Percentiles rank a stretch among this genome's conserved stretches.
phyloP scores from a whole-genome alignment of 441 rosid species.

The Brassica balearica region DNA sequence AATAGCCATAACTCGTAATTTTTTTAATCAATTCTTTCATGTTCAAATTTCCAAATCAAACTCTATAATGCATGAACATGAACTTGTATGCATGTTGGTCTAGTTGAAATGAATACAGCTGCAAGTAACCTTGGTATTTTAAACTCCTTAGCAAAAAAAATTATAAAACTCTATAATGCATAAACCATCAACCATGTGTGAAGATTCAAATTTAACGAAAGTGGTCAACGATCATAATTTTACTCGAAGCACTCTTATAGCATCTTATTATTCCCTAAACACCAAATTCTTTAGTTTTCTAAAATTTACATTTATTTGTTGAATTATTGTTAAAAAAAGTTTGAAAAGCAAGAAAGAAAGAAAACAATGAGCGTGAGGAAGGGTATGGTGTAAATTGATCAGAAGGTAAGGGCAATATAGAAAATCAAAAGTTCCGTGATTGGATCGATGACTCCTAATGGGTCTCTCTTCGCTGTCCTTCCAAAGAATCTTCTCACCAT shows the following conservation, averaged over 20 bases:
- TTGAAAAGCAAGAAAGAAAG: not conserved
- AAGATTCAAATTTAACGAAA: constrained; percentile 6
- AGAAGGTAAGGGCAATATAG: not conserved
- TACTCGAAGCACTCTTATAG: constrained; percentile 10
- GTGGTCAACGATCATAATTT: not conserved
- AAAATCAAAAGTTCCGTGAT: constrained; percentile 4
- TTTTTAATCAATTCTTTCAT: no score
- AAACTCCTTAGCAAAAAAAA: not conserved
- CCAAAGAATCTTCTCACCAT: constrained; percentile 33
- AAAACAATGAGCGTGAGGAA: constrained; percentile 3
- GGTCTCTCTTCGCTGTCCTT: constrained; percentile 25
- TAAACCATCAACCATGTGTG: constrained; percentile 6
- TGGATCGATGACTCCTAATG: constrained; percentile 37
- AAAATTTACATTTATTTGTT: not conserved
- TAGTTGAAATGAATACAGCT: constrained; percentile 27
- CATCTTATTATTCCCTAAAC: not conserved
- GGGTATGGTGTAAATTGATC: constrained; percentile 7
- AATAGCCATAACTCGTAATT: no score
- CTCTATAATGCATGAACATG: constrained; percentile 31
- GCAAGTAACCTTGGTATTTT: constrained; percentile 2
- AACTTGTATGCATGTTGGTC: constrained; percentile 3
- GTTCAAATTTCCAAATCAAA: constrained; percentile 13
- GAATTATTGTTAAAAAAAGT: not conserved
- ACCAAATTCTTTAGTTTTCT: not conserved
- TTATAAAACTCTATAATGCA: not conserved